A percentile compares a stretch with the other conserved stretches of the same genome.
Conservation (phyloP, 192 early-diverging fungal genomes). For the Coemansia sp. region DNA sequence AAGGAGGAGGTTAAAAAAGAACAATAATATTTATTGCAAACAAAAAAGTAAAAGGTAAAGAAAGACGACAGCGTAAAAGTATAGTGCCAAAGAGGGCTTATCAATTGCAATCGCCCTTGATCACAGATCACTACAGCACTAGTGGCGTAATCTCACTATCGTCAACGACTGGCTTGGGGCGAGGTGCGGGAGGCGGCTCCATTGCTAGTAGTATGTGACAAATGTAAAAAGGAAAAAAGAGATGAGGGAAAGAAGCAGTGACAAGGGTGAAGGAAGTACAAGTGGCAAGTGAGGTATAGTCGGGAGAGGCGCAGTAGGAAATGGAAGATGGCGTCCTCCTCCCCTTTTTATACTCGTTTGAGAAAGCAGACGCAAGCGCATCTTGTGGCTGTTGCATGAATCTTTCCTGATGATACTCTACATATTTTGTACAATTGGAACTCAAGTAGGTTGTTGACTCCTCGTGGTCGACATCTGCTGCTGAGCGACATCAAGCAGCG, state of each 20-base stretch:
- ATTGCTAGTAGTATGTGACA: conserved; percentile 61
- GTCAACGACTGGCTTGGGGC: conserved; percentile 19
- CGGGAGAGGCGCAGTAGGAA: neutral
- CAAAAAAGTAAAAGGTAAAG: neutral
- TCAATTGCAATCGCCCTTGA: conserved; percentile 1
- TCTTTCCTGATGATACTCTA: too few relatives aligned
- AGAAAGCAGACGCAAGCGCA: neutral
- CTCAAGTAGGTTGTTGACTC: neutral
- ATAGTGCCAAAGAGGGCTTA: neutral
- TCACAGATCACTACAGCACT: conserved; percentile 11
- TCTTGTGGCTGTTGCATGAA: too few relatives aligned
- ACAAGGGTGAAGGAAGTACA: neutral
- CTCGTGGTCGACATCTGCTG: neutral
- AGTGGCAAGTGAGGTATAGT: neutral
- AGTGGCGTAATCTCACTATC: conserved; percentile 31
- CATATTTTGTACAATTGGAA: neutral
- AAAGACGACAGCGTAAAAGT: neutral
- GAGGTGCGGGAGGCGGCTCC: conserved; percentile 23
- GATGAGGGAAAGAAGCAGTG: neutral
- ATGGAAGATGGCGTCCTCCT: neutral
- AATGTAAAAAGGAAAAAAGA: conserved; percentile 9
- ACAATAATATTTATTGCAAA: neutral
- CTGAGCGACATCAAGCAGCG: neutral
- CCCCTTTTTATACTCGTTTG: neutral
- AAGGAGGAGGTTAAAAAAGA: neutral